Base-by-base conservation (phyloP, 345 rosid species). In the Fremontodendron californicum region DNA sequence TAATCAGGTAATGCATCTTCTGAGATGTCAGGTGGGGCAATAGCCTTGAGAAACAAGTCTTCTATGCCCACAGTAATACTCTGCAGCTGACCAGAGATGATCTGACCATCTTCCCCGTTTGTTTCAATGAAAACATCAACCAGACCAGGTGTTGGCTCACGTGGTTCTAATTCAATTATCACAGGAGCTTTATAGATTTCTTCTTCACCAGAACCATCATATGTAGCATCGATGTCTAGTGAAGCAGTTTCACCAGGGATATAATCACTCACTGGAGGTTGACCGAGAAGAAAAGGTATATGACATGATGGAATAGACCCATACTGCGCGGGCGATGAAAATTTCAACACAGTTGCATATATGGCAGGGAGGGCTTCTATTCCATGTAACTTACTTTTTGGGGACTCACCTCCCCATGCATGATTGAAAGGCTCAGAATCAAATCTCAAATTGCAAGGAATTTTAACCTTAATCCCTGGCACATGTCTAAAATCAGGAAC, bases 1-100 rank as follows among this genome's bases (percentile, higher is more conserved):
- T 93, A 95, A 63, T 55, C 78, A 42, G 93, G 86, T 45, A 86
- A 60, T n/a, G 80, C 79, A 74, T 88, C 87, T 80, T 86, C 87
- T 13, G 78, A 80, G 25, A 88, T 81, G 61, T 87, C 91, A 5
- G 84, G 45, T 11, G 99, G 97, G 64, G 79, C 76, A 82, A 90
- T 86, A 67, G 98, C 90, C 82, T 89, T 91, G 16, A 88, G 91
- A 87, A 95, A 95, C 98, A 95, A 88, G 86, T 95, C 99, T 85
- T 93, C 99, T 76, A 95, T 93, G 49, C 98, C 98, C 37, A 93
- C 86, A 3, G 86, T 85, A 65, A 91, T 86, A 78, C 86, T 86
- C 75, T 87, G 90, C 77, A 95, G 93, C 85, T 89, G 91, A 33
- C 98, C 96, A 29, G 76, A 78, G 74, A 95, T 87, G 58, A 95